Evolutionary conservation across 2,329 filamentous ascomycete species (phyloP).

Genomic region (Colletotrichum chlorophyti): DNA sequence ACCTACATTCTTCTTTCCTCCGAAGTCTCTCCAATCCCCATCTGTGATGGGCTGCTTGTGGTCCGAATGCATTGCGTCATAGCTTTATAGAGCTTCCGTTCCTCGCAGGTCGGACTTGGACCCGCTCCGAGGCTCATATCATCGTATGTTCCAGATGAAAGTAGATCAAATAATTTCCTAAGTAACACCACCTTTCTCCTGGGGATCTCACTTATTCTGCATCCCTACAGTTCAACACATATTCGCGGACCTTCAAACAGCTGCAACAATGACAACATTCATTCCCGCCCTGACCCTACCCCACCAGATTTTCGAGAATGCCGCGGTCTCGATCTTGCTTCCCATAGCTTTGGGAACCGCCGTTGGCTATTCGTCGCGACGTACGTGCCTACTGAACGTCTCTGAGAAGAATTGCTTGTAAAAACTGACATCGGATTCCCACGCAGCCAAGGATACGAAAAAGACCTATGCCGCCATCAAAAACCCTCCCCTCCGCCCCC

Average conservation of each 20-base stretch:
- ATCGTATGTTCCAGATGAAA: constrained; percentile 21
- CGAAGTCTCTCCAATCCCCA: not conserved
- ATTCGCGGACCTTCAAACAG: too few species aligned
- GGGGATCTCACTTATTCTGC: too few species aligned
- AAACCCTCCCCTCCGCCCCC: constrained; percentile 70
- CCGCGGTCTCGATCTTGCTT: constrained; percentile 76
- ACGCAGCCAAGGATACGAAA: constrained; percentile 61
- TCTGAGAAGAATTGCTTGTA: not conserved
- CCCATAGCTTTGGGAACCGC: constrained; percentile 76
- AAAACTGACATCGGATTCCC: not conserved
- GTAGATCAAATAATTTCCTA: not conserved
- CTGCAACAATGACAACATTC: constrained; percentile 74
- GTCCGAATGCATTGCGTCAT: constrained; percentile 23
- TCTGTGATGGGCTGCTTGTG: too few species aligned
- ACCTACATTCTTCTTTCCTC: not conserved
- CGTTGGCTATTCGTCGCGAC: constrained; percentile 73
- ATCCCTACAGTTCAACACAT: not conserved
- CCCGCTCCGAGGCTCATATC: constrained; percentile 25
- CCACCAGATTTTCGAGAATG: constrained; percentile 71
- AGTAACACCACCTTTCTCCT: not conserved
- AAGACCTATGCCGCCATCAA: constrained; percentile 70
- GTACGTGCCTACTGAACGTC: constrained; percentile 51
- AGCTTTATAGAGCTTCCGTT: constrained; percentile 11
- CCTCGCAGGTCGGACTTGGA: constrained; percentile 25
- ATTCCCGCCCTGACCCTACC: constrained; percentile 82